These are phyloP conservation scores for Boechera stricta DNA, from an alignment of 345 rosid species.

Conservation along the genomic window DNA sequence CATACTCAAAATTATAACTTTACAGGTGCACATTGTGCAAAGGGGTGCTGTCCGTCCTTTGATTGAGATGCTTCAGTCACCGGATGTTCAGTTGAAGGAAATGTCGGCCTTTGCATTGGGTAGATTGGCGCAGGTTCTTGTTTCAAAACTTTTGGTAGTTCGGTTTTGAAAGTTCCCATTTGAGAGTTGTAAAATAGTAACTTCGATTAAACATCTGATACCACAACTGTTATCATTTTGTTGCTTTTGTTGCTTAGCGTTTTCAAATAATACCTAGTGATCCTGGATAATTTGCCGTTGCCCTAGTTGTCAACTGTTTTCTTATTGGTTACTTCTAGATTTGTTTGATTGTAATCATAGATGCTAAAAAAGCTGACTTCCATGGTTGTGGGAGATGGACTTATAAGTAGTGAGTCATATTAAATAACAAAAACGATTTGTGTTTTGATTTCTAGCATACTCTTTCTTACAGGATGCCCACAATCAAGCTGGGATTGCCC, in stretches of 20 bases:
- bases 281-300: not conserved
- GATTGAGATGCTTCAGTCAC: conserved; percentile 92
- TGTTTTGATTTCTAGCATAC: conserved; percentile 13
- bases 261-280: conserved; percentile 5
- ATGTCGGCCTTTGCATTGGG: conserved; percentile 99
- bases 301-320: not conserved
- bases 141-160: conserved; percentile 25
- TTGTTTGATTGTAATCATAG: not conserved
- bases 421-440: conserved; percentile 4
- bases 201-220: not conserved
- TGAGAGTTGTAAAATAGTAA: conserved; percentile 17
- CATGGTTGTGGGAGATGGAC: not conserved
- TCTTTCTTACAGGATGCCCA: conserved; percentile 72
- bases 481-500: conserved; percentile 97
- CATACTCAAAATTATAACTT: conserved; percentile 14
- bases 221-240: not conserved
- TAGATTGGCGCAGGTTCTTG: conserved; percentile 95
- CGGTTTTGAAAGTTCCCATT: conserved; percentile 17
- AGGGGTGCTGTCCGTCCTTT: conserved; percentile 97
- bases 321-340: not conserved
- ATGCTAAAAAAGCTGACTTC: not conserved
- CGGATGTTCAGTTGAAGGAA: conserved; percentile 90
- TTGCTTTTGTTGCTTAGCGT: not conserved
- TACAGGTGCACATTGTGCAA: conserved; percentile 98
- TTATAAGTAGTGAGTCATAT: not conserved